A percentile compares a stretch with the other conserved stretches of the same genome.
Evolutionary conservation across 1,284 basidiomycete species (phyloP).

Genomic region (Ganoderma leucocontextum): DNA sequence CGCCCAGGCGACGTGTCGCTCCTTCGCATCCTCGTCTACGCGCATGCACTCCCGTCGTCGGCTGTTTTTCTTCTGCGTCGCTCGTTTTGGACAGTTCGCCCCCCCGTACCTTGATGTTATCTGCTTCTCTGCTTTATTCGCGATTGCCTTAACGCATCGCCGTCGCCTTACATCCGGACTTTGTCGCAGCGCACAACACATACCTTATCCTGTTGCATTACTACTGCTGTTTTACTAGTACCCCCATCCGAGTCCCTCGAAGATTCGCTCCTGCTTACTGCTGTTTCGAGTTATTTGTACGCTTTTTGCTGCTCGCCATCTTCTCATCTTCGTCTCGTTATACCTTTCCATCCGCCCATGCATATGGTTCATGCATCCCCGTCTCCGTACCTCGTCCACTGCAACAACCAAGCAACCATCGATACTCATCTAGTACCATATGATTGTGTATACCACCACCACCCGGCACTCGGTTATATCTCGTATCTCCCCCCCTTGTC

Average conservation of each 20-base stretch:
- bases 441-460: conserved; percentile 20
- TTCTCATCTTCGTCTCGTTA: not conserved
- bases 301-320: not conserved
- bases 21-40: conserved; percentile 10
- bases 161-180: conserved; percentile 5
- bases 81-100: not conserved
- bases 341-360: not conserved
- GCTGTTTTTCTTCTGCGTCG: not conserved
- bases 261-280: not conserved
- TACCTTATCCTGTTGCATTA: conserved; percentile 13
- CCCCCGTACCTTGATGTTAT: not conserved
- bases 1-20: conserved; percentile 26
- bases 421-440: conserved; percentile 16
- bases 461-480: conserved; percentile 2
- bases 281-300: conserved; percentile 5
- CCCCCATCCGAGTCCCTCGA: not conserved
- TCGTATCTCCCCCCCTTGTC: not conserved
- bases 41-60: not conserved
- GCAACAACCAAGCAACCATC: not conserved
- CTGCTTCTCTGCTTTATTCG: conserved; percentile 4
- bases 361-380: not conserved
- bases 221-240: conserved; percentile 13
- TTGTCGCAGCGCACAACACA: not conserved
- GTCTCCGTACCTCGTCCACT: not conserved
- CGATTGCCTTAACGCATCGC: not conserved